Evolutionary conservation across 371 early-diverging fungal species (phyloP).

Genomic region (Rhizomucor pusillus): DNA sequence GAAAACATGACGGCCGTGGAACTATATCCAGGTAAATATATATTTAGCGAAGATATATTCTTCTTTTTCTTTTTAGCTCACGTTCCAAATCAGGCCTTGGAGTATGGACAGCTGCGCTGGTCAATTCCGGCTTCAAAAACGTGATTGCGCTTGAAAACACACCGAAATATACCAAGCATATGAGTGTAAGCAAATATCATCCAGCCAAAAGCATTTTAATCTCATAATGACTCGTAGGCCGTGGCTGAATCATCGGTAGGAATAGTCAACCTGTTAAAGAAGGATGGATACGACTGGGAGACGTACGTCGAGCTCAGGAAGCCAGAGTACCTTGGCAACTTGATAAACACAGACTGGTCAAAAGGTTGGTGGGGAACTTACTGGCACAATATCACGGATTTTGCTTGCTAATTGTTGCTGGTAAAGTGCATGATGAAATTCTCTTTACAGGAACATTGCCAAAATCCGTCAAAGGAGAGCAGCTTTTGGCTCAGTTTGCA

Average conservation of each 20-base stretch:
- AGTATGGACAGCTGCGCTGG: conserved; percentile 36
- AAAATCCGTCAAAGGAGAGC: conserved; percentile 36
- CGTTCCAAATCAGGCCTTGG: conserved; percentile 29
- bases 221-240: conserved; percentile 5
- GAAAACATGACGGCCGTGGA: conserved; percentile 36
- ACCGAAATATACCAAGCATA: conserved; percentile 20
- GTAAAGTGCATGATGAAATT: conserved; percentile 34
- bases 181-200: conserved; percentile 15
- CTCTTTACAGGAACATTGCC: conserved; percentile 49
- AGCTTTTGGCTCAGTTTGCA: conserved; percentile 41
- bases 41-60: neutral
- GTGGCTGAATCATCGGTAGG: conserved; percentile 10
- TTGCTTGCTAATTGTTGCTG: too few species aligned
- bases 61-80: neutral
- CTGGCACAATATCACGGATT: too few species aligned
- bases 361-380: conserved; percentile 17
- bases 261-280: conserved; percentile 21
- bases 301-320: conserved; percentile 34
- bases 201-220: neutral
- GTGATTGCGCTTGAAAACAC: conserved; percentile 35
- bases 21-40: conserved; percentile 37
- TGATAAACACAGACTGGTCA: conserved; percentile 33
- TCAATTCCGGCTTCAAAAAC: conserved; percentile 33
- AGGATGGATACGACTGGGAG: conserved; percentile 50
- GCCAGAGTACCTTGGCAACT: conserved; percentile 24